phyloP scores from a whole-genome alignment of 352 stramenopile species.

The Hyphochytrium catenoides region DNA sequence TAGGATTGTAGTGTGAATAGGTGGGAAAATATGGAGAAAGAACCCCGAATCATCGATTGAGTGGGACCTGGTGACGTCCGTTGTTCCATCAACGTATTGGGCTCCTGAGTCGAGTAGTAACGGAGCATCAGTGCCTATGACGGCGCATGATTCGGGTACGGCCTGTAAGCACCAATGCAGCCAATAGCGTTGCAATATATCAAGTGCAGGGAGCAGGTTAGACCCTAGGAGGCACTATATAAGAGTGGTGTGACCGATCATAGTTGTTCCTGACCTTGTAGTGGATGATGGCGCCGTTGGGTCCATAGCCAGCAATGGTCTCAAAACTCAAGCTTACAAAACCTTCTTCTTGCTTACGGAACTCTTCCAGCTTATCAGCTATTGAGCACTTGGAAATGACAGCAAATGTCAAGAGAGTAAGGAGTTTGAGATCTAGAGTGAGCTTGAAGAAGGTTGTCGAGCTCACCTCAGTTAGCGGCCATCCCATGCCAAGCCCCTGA shows the following conservation, averaged over 20 bases:
- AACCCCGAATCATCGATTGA: too few relatives aligned
- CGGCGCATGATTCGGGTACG: slow-evolving; percentile 29
- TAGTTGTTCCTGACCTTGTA: slow-evolving; percentile 18
- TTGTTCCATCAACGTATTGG: slow-evolving; percentile 96
- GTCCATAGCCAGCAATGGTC: slow-evolving; percentile 87
- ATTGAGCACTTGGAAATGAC: slow-evolving; percentile 52
- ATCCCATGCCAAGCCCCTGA: slow-evolving; percentile 11
- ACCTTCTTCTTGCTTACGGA: slow-evolving; percentile 44
- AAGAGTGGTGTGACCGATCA: too few relatives aligned
- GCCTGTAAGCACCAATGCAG: background rate
- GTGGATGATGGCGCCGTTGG: slow-evolving; percentile 93
- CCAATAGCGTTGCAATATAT: background rate
- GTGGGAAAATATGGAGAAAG: too few relatives aligned
- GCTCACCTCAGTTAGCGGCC: slow-evolving; percentile 39
- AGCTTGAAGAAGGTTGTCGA: too few relatives aligned
- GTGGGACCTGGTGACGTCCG: slow-evolving; percentile 95
- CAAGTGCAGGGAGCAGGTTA: too few relatives aligned
- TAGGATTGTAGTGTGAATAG: too few relatives aligned
- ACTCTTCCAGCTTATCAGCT: slow-evolving; percentile 66
- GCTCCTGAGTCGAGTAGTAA: slow-evolving; percentile 96
- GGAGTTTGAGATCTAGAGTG: too few relatives aligned
- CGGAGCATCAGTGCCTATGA: slow-evolving; percentile 72
- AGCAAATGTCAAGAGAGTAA: too few relatives aligned
- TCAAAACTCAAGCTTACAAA: slow-evolving; percentile 87
- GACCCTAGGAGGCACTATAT: too few relatives aligned